These are phyloP conservation scores for Podaxis mareebaensis DNA, from an alignment of 768 basidiomycete species.

Conservation along the genomic window DNA sequence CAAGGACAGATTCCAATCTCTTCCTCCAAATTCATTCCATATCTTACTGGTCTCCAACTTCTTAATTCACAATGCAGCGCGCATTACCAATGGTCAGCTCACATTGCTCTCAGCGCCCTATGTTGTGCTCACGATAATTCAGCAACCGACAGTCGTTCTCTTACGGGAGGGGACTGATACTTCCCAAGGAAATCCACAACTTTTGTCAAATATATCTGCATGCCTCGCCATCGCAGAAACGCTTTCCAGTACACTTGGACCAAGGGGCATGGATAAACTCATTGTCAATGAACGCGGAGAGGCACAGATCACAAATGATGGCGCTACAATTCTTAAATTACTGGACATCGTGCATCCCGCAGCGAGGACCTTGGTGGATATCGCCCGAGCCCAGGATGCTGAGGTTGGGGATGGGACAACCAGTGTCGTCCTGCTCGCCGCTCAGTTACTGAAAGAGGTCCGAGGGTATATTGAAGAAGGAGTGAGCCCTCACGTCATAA, in stretches of 20 bases:
- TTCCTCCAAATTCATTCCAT: constrained; percentile 20
- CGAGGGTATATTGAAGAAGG: constrained; percentile 93
- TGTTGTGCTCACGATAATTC: constrained; percentile 19
- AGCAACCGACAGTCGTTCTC: constrained; percentile 99
- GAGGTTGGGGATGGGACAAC: constrained; percentile 99
- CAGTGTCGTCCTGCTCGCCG: constrained; percentile 91
- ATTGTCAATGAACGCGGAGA: constrained; percentile 93
- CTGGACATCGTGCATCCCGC: constrained; percentile 98
- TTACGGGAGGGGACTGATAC: constrained; percentile 95
- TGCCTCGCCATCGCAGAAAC: constrained; percentile 93
- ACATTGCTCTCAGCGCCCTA: neutral
- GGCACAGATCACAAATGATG: constrained; percentile 99
- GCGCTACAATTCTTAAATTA: constrained; percentile 96
- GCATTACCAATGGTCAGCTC: constrained; percentile 69
- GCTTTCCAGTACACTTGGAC: constrained; percentile 93
- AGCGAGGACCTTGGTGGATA: constrained; percentile 96
- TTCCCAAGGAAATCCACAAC: constrained; percentile 90
- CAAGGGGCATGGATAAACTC: constrained; percentile 98
- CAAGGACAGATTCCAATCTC: constrained; percentile 25
- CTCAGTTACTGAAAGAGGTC: constrained; percentile 92
- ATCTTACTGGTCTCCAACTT: constrained; percentile 24
- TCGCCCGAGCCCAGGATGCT: constrained; percentile 96
- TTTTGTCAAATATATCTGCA: constrained; percentile 94
- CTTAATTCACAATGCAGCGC: constrained; percentile 72
- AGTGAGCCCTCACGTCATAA: constrained; percentile 95